Evolutionary conservation across 768 basidiomycete species (phyloP), one percentile per base, ranked within the genome.

Genomic region (Boletus sp.): DNA sequence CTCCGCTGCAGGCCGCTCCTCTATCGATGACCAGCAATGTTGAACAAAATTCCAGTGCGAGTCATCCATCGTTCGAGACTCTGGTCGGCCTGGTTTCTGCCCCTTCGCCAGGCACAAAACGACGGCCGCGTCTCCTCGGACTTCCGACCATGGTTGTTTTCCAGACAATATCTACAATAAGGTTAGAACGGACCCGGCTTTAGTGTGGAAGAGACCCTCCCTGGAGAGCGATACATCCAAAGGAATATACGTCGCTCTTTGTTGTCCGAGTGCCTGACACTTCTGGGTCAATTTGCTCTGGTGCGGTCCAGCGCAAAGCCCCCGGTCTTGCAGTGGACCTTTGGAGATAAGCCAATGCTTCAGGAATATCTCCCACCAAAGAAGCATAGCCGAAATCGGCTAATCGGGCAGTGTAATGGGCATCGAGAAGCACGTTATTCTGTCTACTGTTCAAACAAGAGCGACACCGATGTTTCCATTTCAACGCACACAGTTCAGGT

Each of bases 281-380:
- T 2, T 70, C 65, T 5, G 61, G 46, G 19, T 59, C 23, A 2
- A 79, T 7, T 48, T 60, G 64, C 11, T 72, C 62, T 0, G 76
- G 65, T 35, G 78, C 78, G 2, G 71, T 71, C 75, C 77, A 79
- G 0, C 78, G 72, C 30, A 78, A 65, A 10, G 77, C 73, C 4
- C 62, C 58, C 0, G 54, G 51, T n/a, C 21, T 73, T 70, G 6
- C 64, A 64, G 49, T 77, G 62, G 45, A 61, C 50, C 37, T 39
- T 5, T 48, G 55, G 0, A 63, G 55, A 19, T 59, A 60, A 1
- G 6, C 2, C 21, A 44, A 15, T 3, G 35, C 49, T 37, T 59
- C 53, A 0, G 55, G 55, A 7, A 54, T 60, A 6, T 47, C 56
- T 2, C 54, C 60, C 8, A 53, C 37, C 13, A 63, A 25, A 25